Percentiles rank a stretch among this genome's conserved stretches.
Conservation (phyloP, 1,284 basidiomycete species). For the Sporisorium iseilematis-ciliati region DNA sequence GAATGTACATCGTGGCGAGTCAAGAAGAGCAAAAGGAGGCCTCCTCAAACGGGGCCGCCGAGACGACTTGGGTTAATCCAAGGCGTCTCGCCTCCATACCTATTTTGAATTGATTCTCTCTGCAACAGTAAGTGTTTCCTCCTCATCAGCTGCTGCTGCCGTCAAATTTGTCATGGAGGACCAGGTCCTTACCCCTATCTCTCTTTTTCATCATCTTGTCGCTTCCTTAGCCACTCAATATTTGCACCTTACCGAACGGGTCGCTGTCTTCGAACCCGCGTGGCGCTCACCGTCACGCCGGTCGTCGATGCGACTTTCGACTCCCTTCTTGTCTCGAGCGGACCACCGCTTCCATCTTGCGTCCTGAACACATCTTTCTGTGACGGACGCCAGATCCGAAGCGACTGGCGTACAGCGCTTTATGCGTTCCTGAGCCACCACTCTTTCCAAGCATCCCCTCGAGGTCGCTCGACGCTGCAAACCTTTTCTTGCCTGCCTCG, state of each 20-base stretch:
- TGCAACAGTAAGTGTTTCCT: conserved; percentile 43
- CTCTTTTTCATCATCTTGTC: neutral
- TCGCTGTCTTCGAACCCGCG: conserved; percentile 31
- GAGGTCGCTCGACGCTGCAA: conserved; percentile 6
- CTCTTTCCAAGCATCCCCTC: conserved; percentile 5
- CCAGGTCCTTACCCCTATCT: conserved; percentile 21
- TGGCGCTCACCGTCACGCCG: conserved; percentile 35
- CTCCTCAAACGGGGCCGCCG: conserved; percentile 32
- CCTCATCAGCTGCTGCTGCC: neutral
- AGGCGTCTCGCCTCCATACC: conserved; percentile 8
- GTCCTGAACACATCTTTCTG: neutral
- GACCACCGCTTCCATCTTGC: conserved; percentile 25
- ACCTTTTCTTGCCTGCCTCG: neutral
- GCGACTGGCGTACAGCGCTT: conserved; percentile 9
- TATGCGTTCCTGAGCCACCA: conserved; percentile 19
- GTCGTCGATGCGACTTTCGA: conserved; percentile 27
- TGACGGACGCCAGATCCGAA: conserved; percentile 1
- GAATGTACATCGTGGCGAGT: conserved; percentile 56
- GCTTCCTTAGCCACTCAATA: conserved; percentile 31
- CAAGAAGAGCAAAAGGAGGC: conserved; percentile 26
- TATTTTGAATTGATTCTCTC: conserved; percentile 44
- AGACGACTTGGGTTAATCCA: conserved; percentile 42
- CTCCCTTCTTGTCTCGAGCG: conserved; percentile 26
- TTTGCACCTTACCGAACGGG: conserved; percentile 26
- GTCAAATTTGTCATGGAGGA: conserved; percentile 1